Evolutionary conservation across 495 filamentous ascomycete species (phyloP), one percentile per base, ranked within the genome.

Genomic region (Elasticomyces elasticus): DNA sequence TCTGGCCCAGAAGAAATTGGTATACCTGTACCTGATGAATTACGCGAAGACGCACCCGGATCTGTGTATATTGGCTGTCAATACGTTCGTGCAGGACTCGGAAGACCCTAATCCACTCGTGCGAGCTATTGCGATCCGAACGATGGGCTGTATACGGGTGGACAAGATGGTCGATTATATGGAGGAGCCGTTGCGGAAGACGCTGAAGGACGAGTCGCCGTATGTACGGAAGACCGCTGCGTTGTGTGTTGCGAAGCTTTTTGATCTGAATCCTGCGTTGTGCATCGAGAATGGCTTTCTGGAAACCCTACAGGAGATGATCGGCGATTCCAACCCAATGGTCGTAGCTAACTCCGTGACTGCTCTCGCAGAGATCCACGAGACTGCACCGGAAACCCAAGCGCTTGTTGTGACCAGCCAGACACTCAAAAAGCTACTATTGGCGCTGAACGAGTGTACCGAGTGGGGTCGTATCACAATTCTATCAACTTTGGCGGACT

Each of bases 91-190:
- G 19, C 92, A 99, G 77, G 92, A 99, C 65, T 89, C 92, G 9
- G 92, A 99, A 79, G 92, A 99, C 68, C 92, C 92, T 48, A 99
- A 99, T 66, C 92, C 92, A 1, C 77, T 99, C 5, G 88, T 99
- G 60, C 77, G 94, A 69, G 92, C 92, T 17, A 76, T 99, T 13
- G 92, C 92, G 41, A 94, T 99, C 66, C 79, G 92, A 37, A 99
- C 92, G n/a, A 99, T 99, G 92, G 92, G 92, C 24, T 97, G 92
- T 69, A 96, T 99, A 56, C 78, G 92, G 38, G 92, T 99, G 55
- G 92, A 97, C 58, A 99, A 99, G 72, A 99, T 99, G 85, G 87
- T 97, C 57, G 94, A 99, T 65, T 99, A 99, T 68, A 96, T 97
- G 92, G 92, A 99, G 70, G 92, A 97, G 67, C 92, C 92, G 22